phyloP scores from a whole-genome alignment of 371 early-diverging fungal species.

The Rhizopus microsporus region DNA sequence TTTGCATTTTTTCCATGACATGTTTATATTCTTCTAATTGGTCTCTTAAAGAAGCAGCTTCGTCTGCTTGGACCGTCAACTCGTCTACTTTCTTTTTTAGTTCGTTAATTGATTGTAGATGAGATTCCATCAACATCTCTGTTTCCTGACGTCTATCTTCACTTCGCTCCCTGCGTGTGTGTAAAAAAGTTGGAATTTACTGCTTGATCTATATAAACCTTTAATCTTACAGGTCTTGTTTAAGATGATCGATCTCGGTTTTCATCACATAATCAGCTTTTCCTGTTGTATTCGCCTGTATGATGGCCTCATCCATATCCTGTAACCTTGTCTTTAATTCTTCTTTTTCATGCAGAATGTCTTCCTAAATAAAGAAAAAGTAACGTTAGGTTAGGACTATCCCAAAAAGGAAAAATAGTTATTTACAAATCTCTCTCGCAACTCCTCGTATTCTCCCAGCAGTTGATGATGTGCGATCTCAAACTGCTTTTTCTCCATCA shows the following conservation, averaged over 20 bases:
- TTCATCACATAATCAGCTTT: conserved; percentile 83
- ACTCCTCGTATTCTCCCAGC: conserved; percentile 50
- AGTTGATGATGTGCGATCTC: conserved; percentile 57
- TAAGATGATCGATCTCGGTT: conserved; percentile 88
- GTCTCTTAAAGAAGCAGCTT: conserved; percentile 72
- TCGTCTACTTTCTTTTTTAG: conserved; percentile 67
- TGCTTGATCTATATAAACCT: not conserved
- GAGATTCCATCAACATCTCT: conserved; percentile 63
- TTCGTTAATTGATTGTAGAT: conserved; percentile 63
- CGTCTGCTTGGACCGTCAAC: conserved; percentile 71
- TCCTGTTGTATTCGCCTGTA: conserved; percentile 72
- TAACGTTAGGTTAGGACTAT: not conserved
- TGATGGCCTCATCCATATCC: conserved; percentile 73
- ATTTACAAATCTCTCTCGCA: conserved; percentile 62
- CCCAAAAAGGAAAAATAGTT: too few species aligned
- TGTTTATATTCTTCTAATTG: conserved; percentile 89
- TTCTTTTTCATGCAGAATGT: conserved; percentile 61
- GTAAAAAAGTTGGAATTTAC: not conserved
- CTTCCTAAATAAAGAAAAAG: conserved; percentile 55
- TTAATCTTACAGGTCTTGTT: conserved; percentile 74
- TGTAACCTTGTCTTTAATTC: conserved; percentile 62
- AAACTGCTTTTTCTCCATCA: conserved; percentile 55
- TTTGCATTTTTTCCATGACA: conserved; percentile 83
- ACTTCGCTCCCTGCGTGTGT: conserved; percentile 61
- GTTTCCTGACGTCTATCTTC: conserved; percentile 78